Conservation (phyloP, 257 asterid genomes). For the Ilex aquifolium region DNA sequence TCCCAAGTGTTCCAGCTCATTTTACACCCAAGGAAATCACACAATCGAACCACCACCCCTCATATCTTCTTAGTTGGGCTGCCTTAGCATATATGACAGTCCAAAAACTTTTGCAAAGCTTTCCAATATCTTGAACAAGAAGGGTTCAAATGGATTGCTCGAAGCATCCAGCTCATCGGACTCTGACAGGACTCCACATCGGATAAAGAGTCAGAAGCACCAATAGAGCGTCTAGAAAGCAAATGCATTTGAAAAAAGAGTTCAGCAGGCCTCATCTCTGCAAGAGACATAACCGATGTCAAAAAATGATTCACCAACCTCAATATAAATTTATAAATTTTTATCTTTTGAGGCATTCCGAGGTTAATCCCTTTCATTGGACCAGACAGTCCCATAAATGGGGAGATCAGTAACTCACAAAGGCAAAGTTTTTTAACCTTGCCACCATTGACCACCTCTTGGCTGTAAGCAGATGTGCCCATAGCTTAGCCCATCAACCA, state of each 20-base stretch:
- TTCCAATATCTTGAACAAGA: conserved; percentile 87
- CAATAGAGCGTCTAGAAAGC: conserved; percentile 34
- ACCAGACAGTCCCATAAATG: too few relatives aligned
- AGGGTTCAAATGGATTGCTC: conserved; percentile 80
- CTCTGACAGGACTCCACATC: conserved; percentile 17
- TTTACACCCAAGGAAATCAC: too few relatives aligned
- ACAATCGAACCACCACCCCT: too few relatives aligned
- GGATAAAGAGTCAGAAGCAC: conserved; percentile 19
- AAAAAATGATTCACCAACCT: not conserved
- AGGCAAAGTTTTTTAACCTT: too few relatives aligned
- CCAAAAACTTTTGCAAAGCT: conserved; percentile 35
- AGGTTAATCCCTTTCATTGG: too few relatives aligned
- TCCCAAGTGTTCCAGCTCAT: too few relatives aligned
- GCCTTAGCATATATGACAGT: not conserved
- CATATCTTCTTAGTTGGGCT: too few relatives aligned
- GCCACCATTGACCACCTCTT: not conserved
- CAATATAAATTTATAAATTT: too few relatives aligned
- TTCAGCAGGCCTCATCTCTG: conserved; percentile 83
- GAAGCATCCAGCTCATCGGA: conserved; percentile 53
- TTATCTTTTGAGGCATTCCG: too few relatives aligned
- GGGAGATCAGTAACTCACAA: too few relatives aligned
- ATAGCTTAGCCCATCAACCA: not conserved
- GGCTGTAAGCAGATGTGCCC: too few relatives aligned
- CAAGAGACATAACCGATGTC: conserved; percentile 17
- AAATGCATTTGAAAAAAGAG: conserved; percentile 80